Evolutionary conservation across 768 basidiomycete species (phyloP).

Genomic region (Saitozyma podzolica): DNA sequence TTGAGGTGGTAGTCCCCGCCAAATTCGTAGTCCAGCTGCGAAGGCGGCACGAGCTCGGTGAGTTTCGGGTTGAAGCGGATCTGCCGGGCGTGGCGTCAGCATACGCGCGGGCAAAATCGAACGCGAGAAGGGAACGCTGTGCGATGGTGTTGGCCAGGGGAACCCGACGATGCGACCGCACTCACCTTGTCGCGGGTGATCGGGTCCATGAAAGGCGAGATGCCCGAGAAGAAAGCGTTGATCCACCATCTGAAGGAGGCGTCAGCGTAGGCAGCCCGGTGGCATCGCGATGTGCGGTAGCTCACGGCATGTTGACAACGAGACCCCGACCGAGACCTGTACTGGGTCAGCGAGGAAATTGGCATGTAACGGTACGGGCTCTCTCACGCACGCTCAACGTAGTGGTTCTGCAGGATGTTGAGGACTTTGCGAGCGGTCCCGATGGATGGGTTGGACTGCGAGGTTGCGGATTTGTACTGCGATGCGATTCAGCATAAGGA

Average conservation of each 20-base stretch:
- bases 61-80: constrained; percentile 89
- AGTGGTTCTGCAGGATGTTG: constrained; percentile 80
- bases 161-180: not conserved
- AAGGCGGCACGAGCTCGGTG: constrained; percentile 67
- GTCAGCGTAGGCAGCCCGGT: constrained; percentile 59
- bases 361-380: not conserved
- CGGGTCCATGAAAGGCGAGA: constrained; percentile 82
- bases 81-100: constrained; percentile 51
- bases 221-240: constrained; percentile 59
- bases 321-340: constrained; percentile 68
- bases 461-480: constrained; percentile 71
- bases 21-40: constrained; percentile 79
- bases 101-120: not conserved
- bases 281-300: constrained; percentile 39
- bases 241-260: constrained; percentile 58
- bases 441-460: constrained; percentile 80
- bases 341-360: not conserved
- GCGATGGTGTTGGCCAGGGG: not conserved
- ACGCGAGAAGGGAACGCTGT: not conserved
- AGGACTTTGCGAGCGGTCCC: constrained; percentile 76
- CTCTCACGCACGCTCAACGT: constrained; percentile 71
- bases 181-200: constrained; percentile 81
- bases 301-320: constrained; percentile 74
- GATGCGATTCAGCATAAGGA: constrained; percentile 1
- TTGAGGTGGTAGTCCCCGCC: constrained; percentile 73